Evolutionary conservation across 2,329 filamentous ascomycete species (phyloP).

Genomic region (Verticillium nubilum): DNA sequence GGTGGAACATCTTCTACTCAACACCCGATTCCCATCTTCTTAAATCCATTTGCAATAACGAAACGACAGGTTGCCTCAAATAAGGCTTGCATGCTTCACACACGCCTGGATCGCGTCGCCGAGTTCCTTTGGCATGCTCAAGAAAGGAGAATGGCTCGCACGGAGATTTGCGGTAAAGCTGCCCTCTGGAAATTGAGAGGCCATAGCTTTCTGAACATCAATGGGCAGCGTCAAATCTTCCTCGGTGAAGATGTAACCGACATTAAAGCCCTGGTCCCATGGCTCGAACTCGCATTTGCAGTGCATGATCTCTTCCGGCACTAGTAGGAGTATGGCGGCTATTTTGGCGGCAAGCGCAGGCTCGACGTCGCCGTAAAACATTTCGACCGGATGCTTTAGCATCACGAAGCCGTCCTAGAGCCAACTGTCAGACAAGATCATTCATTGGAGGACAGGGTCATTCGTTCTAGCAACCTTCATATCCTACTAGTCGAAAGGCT

Average conservation of each 20-base stretch:
- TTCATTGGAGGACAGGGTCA: neutral
- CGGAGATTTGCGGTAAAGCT: slow-evolving; percentile 7
- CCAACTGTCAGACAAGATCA: slow-evolving; percentile 3
- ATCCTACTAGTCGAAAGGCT: slow-evolving; percentile 21
- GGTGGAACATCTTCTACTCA: too few species aligned
- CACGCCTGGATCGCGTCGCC: slow-evolving; percentile 1
- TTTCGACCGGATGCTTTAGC: slow-evolving; percentile 4
- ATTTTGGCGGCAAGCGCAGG: slow-evolving; percentile 7
- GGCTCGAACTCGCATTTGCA: slow-evolving; percentile 17
- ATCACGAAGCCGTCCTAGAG: slow-evolving; percentile 9
- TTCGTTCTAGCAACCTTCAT: slow-evolving; percentile 12
- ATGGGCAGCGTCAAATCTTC: slow-evolving; percentile 17
- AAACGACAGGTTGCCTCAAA: too few species aligned
- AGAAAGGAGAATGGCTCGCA: slow-evolving; percentile 4
- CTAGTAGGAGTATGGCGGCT: slow-evolving; percentile 5
- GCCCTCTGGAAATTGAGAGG: slow-evolving; percentile 17
- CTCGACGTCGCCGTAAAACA: slow-evolving; percentile 20
- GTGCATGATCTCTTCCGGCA: slow-evolving; percentile 13
- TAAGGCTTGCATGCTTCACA: neutral
- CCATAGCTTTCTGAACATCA: slow-evolving; percentile 15
- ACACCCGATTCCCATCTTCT: too few species aligned
- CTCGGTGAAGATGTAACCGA: slow-evolving; percentile 17
- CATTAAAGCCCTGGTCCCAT: slow-evolving; percentile 19
- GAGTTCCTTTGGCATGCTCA: slow-evolving; percentile 4
- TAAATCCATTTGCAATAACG: too few species aligned